Conservation (phyloP, 192 early-diverging fungal species). For the Coemansia aciculifera region DNA sequence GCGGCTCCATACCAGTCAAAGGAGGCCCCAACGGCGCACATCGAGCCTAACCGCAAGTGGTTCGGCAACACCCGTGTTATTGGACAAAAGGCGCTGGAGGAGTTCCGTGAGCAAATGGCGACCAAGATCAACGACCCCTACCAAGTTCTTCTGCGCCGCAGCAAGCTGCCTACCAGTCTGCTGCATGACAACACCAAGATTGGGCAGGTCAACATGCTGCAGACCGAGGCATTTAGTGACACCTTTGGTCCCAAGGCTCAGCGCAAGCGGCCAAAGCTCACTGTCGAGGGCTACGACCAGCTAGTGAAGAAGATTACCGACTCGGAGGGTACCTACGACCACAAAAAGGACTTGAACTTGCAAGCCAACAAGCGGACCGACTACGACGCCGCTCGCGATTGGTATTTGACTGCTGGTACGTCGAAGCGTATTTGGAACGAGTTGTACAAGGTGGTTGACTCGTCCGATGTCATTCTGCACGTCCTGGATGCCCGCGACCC, state of each 20-base stretch:
- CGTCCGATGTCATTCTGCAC: conserved; percentile 92
- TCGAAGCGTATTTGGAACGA: conserved; percentile 99
- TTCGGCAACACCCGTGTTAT: conserved; percentile 99
- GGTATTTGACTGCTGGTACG: conserved; percentile 90
- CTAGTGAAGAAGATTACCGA: conserved; percentile 69
- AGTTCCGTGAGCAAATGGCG: conserved; percentile 88
- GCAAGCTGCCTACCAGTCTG: conserved; percentile 95
- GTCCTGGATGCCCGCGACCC: conserved; percentile 99
- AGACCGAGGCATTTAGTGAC: conserved; percentile 87
- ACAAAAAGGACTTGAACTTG: conserved; percentile 72
- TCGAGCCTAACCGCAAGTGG: conserved; percentile 95
- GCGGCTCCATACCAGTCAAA: conserved; percentile 85
- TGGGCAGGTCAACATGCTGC: conserved; percentile 85
- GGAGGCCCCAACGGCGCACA: conserved; percentile 73
- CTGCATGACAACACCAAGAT: conserved; percentile 72
- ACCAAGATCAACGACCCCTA: conserved; percentile 91
- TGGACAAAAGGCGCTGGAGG: conserved; percentile 88
- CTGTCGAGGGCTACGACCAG: conserved; percentile 73
- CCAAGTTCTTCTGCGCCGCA: conserved; percentile 87
- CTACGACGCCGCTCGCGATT: conserved; percentile 78
- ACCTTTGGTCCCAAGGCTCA: conserved; percentile 96
- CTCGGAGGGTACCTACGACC: conserved; percentile 64
- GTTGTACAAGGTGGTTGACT: conserved; percentile 98
- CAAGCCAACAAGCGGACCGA: conserved; percentile 73
- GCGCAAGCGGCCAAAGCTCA: conserved; percentile 91